Percentiles rank a stretch among this genome's conserved stretches.
Evolutionary conservation across 148 eudicot species (phyloP).

Genomic region (Mesembryanthemum crystallinum): DNA sequence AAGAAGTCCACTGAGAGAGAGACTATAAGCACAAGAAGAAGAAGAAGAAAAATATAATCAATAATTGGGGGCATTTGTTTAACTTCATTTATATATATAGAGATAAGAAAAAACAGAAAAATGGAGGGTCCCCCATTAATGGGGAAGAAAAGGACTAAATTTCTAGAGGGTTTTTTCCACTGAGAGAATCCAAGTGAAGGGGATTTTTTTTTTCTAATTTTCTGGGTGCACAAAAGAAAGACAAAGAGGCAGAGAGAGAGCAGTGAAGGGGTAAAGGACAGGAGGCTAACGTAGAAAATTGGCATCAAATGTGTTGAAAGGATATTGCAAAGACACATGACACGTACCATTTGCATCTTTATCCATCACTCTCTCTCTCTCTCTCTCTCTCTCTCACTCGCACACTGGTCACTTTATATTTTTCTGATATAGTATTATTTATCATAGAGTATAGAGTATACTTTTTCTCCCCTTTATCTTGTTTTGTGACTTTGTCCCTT

Average conservation of each 20-base stretch:
- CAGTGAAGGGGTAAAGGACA: not conserved
- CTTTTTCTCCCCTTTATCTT: conserved; percentile 14
- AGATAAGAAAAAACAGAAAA: not conserved
- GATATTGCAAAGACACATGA: conserved; percentile 12
- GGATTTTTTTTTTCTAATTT: not conserved
- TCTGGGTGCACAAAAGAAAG: no score
- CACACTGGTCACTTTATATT: not conserved
- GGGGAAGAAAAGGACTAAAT: not conserved
- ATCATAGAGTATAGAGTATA: not conserved
- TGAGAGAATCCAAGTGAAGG: not conserved
- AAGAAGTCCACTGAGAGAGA: conserved; percentile 32
- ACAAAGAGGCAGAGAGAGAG: conserved; percentile 3
- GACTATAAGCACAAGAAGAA: not conserved
- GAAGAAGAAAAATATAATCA: conserved; percentile 20
- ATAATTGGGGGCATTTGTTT: conserved; percentile 29
- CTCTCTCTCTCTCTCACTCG: not conserved
- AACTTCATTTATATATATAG: conserved; percentile 21
- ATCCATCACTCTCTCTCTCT: not conserved
- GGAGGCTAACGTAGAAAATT: conserved; percentile 19
- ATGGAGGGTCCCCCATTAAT: conserved; percentile 8
- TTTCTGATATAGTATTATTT: not conserved
- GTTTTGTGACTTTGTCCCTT: conserved; percentile 2
- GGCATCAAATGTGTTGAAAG: conserved; percentile 20
- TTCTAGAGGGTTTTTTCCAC: conserved; percentile 8
- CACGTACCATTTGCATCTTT: conserved; percentile 22